Evolutionary conservation across 768 basidiomycete species (phyloP).

Genomic region (Stropharia rugosoannulata): DNA sequence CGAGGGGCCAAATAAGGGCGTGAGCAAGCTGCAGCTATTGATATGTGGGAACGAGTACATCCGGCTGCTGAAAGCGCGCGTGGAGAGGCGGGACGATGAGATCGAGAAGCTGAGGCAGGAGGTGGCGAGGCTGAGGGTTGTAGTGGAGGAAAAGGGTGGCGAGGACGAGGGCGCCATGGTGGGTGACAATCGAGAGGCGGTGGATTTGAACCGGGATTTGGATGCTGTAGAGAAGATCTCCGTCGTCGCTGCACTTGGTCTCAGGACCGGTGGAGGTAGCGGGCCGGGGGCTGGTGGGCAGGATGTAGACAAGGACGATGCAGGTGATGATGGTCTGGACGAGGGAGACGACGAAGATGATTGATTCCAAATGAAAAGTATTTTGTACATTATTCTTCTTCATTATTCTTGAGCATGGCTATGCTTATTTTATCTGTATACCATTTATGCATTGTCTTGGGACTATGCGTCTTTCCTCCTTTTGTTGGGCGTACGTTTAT

Average conservation of each 20-base stretch:
- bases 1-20: constrained; percentile 93
- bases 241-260: neutral
- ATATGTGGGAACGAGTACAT: constrained; percentile 92
- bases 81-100: constrained; percentile 81
- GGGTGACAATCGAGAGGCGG: constrained; percentile 40
- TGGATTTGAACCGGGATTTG: constrained; percentile 60
- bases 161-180: constrained; percentile 43
- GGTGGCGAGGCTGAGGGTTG: constrained; percentile 54
- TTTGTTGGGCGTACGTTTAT: no score
- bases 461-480: no score
- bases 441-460: no score
- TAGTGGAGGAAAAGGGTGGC: constrained; percentile 61
- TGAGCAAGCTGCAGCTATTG: constrained; percentile 90
- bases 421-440: no score
- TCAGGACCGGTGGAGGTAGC: neutral
- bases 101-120: constrained; percentile 67
- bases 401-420: no score
- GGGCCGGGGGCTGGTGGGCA: neutral
- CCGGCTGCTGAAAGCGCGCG: constrained; percentile 67
- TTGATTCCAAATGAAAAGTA: constrained; percentile 4
- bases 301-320: neutral
- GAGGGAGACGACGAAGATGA: constrained; percentile 20
- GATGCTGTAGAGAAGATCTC: constrained; percentile 46
- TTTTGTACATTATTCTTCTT: no score
- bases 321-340: constrained; percentile 11